Evolutionary conservation across 371 early-diverging fungal species (phyloP).

Genomic region (Fennellomyces sp.): DNA sequence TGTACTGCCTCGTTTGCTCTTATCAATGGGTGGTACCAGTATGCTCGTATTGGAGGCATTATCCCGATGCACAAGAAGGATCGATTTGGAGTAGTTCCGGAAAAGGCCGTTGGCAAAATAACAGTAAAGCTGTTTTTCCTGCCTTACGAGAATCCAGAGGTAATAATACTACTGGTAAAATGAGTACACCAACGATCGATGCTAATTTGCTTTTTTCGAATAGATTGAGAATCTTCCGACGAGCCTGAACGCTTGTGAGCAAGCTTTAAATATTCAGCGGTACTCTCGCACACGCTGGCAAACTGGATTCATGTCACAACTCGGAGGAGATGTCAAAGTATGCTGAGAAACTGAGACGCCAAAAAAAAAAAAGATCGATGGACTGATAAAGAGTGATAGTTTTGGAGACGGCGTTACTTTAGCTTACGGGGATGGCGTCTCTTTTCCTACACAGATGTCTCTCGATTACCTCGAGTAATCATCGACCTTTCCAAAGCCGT

Average conservation of each 20-base stretch:
- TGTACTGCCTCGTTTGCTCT: slow-evolving; percentile 38
- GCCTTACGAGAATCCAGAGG: slow-evolving; percentile 15
- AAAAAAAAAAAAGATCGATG: neutral
- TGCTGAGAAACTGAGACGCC: neutral
- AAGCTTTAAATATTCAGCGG: slow-evolving; percentile 33
- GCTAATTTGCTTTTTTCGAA: neutral
- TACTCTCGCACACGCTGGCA: slow-evolving; percentile 39
- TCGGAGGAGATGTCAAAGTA: slow-evolving; percentile 36
- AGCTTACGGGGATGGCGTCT: slow-evolving; percentile 24
- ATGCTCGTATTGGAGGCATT: slow-evolving; percentile 6
- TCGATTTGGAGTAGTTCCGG: slow-evolving; percentile 1
- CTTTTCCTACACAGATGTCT: slow-evolving; percentile 22
- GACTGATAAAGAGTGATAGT: slow-evolving; percentile 12
- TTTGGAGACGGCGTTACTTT: slow-evolving; percentile 31
- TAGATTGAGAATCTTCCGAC: slow-evolving; percentile 12
- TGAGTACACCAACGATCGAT: too few relatives aligned
- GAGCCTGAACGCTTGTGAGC: slow-evolving; percentile 27
- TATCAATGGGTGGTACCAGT: slow-evolving; percentile 45
- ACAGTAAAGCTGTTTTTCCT: slow-evolving; percentile 28
- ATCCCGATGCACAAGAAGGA: slow-evolving; percentile 5
- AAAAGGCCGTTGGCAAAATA: slow-evolving; percentile 47
- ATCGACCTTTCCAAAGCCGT: slow-evolving; percentile 32
- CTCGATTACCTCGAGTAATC: slow-evolving; percentile 13
- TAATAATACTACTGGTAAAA: neutral
- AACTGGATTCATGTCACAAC: slow-evolving; percentile 36